Percentiles rank a stretch among this genome's conserved stretches.
Conservation (phyloP, 768 basidiomycete species). For the Piloderma croceum region DNA sequence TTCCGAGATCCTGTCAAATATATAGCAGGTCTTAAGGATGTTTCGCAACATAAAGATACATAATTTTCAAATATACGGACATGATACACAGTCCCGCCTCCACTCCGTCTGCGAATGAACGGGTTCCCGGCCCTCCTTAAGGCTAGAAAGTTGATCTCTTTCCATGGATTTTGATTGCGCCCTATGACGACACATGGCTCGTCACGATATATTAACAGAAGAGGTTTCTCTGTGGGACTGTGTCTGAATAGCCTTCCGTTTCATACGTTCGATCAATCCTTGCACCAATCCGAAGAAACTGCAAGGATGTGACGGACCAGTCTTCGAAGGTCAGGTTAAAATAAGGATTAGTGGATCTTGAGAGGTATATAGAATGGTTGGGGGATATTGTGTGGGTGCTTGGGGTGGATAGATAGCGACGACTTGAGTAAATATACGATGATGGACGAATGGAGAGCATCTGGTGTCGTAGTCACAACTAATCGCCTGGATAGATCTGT, state of each 20-base stretch:
- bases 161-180: constrained; percentile 98
- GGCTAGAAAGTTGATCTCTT: constrained; percentile 77
- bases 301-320: constrained; percentile 49
- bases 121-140: constrained; percentile 54
- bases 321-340: constrained; percentile 91
- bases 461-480: too few species aligned
- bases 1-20: constrained; percentile 82
- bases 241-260: constrained; percentile 79
- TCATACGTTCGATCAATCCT: constrained; percentile 1
- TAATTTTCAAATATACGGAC: constrained; percentile 48
- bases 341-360: constrained; percentile 73
- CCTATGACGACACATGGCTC: constrained; percentile 88
- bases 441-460: neutral
- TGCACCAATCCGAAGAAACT: neutral
- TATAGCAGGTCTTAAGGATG: too few species aligned
- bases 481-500: too few species aligned
- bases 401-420: neutral
- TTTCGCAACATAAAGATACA: too few species aligned
- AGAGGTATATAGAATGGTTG: constrained; percentile 60
- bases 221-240: constrained; percentile 55
- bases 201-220: constrained; percentile 86
- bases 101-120: constrained; percentile 80
- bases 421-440: too few species aligned
- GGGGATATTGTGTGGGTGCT: constrained; percentile 20
- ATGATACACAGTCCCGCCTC: constrained; percentile 95